Conservation (phyloP, 257 asterid species). For the Przewalskia tangutica region DNA sequence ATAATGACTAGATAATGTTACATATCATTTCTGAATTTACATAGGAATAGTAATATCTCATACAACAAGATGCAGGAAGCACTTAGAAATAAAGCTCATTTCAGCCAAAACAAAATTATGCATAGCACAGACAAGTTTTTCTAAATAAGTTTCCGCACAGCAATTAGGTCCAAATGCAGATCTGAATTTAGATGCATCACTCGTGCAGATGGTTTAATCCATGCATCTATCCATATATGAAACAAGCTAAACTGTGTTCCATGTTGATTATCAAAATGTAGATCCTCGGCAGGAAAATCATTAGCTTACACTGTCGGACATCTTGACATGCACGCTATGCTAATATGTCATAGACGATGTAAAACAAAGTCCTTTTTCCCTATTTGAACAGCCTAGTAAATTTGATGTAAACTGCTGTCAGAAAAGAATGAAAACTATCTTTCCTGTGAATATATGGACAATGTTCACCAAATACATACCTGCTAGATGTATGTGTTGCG, state of each 20-base stretch:
- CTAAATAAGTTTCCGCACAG: not conserved
- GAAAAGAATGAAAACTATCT: not conserved
- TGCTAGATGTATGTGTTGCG: conserved; percentile 20
- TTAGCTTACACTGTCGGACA: not conserved
- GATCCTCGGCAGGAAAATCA: not conserved
- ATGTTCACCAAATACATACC: conserved; percentile 27
- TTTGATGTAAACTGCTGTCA: not conserved
- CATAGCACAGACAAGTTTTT: not conserved
- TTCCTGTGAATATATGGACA: not conserved
- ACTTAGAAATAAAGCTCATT: not conserved
- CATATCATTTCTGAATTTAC: not conserved
- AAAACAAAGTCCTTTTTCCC: not conserved
- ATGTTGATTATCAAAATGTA: not conserved
- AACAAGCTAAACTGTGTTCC: not conserved
- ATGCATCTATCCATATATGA: no score
- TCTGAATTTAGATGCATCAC: not conserved
- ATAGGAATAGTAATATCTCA: not conserved
- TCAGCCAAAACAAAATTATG: not conserved
- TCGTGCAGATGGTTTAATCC: not conserved
- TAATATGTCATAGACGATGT: not conserved
- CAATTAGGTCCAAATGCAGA: not conserved
- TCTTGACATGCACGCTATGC: not conserved
- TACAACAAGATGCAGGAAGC: not conserved
- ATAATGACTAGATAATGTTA: not conserved
- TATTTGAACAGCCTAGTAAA: not conserved